Evolutionary conservation across 768 basidiomycete species (phyloP).

Genomic region (Rhizopogon rudus): DNA sequence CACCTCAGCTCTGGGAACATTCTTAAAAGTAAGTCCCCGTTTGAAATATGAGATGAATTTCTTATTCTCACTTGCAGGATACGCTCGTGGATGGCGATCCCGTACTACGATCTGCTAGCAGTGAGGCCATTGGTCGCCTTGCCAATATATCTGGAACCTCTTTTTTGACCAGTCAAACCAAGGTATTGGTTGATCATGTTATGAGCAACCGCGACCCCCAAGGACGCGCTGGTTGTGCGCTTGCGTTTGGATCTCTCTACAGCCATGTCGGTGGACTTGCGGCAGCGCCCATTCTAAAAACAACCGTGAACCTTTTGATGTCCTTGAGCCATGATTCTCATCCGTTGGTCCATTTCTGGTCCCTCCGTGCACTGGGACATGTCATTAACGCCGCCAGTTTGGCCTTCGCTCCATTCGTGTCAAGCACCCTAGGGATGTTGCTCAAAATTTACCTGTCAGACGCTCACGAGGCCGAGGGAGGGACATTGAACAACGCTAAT

Average conservation of each 20-base stretch:
- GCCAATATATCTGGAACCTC: constrained; percentile 77
- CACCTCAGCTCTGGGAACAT: constrained; percentile 54
- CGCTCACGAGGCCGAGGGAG: constrained; percentile 91
- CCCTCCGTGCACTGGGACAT: constrained; percentile 75
- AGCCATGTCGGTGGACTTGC: constrained; percentile 90
- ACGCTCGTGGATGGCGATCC: constrained; percentile 77
- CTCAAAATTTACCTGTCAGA: constrained; percentile 87
- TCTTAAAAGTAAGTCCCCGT: constrained; percentile 66
- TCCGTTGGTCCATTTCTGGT: constrained; percentile 93
- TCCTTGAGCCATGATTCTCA: constrained; percentile 95
- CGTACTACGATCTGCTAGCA: constrained; percentile 70
- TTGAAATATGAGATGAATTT: background rate
- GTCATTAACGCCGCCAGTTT: constrained; percentile 92
- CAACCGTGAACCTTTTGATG: constrained; percentile 92
- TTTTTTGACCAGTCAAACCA: constrained; percentile 84
- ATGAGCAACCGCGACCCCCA: constrained; percentile 93
- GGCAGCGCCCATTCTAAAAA: constrained; percentile 91
- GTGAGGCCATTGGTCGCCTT: constrained; percentile 86
- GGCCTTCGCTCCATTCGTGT: constrained; percentile 85
- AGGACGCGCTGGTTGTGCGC: constrained; percentile 87
- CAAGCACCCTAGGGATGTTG: constrained; percentile 84
- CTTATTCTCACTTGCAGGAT: constrained; percentile 41
- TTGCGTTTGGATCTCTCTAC: constrained; percentile 91
- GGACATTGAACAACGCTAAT: constrained; percentile 76
- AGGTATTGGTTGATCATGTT: constrained; percentile 87